Conservation (phyloP, 345 rosid species). For the Lepidium sativum region DNA sequence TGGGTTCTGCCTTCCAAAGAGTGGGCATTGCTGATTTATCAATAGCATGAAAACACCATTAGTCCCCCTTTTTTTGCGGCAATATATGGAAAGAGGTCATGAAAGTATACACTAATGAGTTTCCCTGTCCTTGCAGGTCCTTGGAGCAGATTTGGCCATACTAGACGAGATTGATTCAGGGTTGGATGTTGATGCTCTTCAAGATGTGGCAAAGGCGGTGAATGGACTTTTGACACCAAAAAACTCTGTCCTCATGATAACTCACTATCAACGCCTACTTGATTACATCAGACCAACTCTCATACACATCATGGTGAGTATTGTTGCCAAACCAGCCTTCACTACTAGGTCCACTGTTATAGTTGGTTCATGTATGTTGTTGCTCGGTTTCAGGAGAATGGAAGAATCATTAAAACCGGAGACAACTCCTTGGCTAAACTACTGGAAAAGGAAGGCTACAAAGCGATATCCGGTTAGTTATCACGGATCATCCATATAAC, state of each 20-base stretch:
- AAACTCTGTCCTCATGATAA: slow-evolving; percentile 87
- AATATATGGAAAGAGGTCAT: background rate
- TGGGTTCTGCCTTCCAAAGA: background rate
- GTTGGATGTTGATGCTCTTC: slow-evolving; percentile 85
- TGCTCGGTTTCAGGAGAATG: slow-evolving; percentile 57
- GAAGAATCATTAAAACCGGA: slow-evolving; percentile 81
- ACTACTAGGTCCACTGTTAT: background rate
- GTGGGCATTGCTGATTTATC: background rate
- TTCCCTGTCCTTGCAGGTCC: slow-evolving; percentile 44
- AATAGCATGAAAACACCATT: background rate
- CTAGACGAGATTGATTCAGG: slow-evolving; percentile 98
- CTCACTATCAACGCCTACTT: slow-evolving; percentile 78
- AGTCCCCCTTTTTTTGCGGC: background rate
- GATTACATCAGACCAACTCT: slow-evolving; percentile 69
- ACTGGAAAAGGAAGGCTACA: slow-evolving; percentile 84
- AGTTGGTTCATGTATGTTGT: slow-evolving; percentile 1
- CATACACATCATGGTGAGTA: slow-evolving; percentile 84
- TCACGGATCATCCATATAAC: background rate
- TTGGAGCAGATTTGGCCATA: slow-evolving; percentile 92
- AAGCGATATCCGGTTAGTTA: slow-evolving; percentile 46
- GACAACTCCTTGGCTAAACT: slow-evolving; percentile 59
- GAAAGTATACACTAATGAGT: background rate
- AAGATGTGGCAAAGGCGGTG: slow-evolving; percentile 90
- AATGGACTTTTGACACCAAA: slow-evolving; percentile 74
- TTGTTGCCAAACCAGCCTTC: background rate